Evolutionary conservation across 2,329 filamentous ascomycete genomes (phyloP).

Genomic region (Lanzia echinophila): DNA sequence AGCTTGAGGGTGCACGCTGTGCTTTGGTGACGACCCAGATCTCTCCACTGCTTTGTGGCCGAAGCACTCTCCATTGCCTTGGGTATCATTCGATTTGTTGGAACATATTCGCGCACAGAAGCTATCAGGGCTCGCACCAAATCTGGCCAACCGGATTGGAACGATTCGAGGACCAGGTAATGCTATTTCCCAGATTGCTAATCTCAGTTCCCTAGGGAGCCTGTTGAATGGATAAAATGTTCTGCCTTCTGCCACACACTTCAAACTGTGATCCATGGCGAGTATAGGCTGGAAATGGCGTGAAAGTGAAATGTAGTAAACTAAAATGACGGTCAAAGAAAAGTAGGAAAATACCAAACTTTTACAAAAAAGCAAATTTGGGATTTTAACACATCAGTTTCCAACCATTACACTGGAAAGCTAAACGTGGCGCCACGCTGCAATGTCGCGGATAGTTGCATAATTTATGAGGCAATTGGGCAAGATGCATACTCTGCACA

Average conservation of each 20-base stretch:
- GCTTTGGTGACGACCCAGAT: too few relatives aligned
- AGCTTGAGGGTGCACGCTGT: too few relatives aligned
- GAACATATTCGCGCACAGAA: background rate
- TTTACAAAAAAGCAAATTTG: too few relatives aligned
- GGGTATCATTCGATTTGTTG: background rate
- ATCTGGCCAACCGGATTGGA: background rate
- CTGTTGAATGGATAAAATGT: constrained; percentile 2
- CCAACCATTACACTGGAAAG: too few relatives aligned
- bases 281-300: background rate
- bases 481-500: background rate
- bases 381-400: too few relatives aligned
- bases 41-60: too few relatives aligned
- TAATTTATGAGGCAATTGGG: too few relatives aligned
- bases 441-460: too few relatives aligned
- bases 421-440: too few relatives aligned
- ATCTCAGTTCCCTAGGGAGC: background rate
- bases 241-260: background rate
- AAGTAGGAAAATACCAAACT: too few relatives aligned
- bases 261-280: background rate
- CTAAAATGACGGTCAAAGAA: too few relatives aligned
- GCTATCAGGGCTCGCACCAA: background rate
- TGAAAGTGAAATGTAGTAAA: background rate
- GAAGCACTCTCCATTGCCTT: background rate
- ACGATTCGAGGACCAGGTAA: background rate
- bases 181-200: background rate